Evolutionary conservation across 768 basidiomycete genomes (phyloP).

Genomic region (Porphyrellus cyaneotinctus): DNA sequence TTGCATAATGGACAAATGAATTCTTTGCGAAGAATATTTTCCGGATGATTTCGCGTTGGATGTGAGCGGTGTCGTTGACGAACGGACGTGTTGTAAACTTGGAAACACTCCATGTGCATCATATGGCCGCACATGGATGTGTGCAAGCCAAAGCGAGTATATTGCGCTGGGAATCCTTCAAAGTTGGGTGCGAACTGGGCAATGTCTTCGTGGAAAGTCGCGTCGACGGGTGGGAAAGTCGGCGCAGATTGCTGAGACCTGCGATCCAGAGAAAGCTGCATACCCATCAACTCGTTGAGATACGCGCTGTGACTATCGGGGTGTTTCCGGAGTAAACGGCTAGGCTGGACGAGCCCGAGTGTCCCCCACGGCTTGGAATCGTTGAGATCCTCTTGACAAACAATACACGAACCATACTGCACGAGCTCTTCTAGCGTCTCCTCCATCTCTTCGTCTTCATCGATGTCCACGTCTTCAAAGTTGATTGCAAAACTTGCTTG

Average conservation of each 20-base stretch:
- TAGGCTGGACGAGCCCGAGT: conserved; percentile 84
- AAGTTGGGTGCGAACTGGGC: conserved; percentile 54
- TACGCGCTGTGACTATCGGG: conserved; percentile 58
- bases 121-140: conserved; percentile 90
- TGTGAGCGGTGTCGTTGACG: conserved; percentile 85
- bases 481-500: conserved; percentile 83
- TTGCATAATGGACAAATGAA: conserved; percentile 98
- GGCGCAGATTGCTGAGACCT: conserved; percentile 25
- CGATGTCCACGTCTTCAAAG: conserved; percentile 73
- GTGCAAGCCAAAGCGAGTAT: conserved; percentile 81
- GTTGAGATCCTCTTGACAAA: conserved; percentile 93
- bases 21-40: conserved; percentile 89
- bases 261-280: conserved; percentile 66
- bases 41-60: conserved; percentile 89
- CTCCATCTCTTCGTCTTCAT: conserved; percentile 48
- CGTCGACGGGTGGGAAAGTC: conserved; percentile 32
- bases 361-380: conserved; percentile 72
- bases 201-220: conserved; percentile 25
- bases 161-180: conserved; percentile 66
- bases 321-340: conserved; percentile 74
- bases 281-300: conserved; percentile 69
- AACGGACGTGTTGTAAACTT: conserved; percentile 82
- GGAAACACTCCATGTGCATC: conserved; percentile 97
- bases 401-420: conserved; percentile 91
- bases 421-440: conserved; percentile 43